Evolutionary conservation across 2,329 filamentous ascomycete genomes (phyloP).

Genomic region (Fusarium continuum): DNA sequence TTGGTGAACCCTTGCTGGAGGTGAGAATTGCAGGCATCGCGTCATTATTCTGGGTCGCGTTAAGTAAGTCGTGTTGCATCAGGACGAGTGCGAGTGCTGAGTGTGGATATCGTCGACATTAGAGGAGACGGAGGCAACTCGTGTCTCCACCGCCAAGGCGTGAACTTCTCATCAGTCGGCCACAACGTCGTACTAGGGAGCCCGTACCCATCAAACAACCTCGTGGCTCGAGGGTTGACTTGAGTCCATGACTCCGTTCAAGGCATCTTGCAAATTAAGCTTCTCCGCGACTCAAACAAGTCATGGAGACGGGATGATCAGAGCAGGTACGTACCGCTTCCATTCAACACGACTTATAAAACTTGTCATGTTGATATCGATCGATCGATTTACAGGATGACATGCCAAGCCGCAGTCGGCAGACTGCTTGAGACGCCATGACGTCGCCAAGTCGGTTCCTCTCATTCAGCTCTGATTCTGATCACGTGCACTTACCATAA

Average conservation of each 20-base stretch:
- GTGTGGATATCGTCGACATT: slow-evolving; percentile 29
- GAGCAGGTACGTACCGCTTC: background rate
- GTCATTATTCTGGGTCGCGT: slow-evolving; percentile 29
- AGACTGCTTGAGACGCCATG: background rate
- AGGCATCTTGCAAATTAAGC: slow-evolving; percentile 13
- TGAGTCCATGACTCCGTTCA: slow-evolving; percentile 13
- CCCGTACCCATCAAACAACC: slow-evolving; percentile 32
- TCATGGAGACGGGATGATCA: background rate
- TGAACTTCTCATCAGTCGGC: slow-evolving; percentile 10
- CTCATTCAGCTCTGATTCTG: fast-evolving
- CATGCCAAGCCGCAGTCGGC: slow-evolving; percentile 5
- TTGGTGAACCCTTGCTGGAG: too few species aligned
- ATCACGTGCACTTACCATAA: slow-evolving; percentile 12
- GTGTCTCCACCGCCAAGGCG: slow-evolving; percentile 20
- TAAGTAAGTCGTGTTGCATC: slow-evolving; percentile 5
- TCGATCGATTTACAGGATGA: background rate
- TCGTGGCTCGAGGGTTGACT: slow-evolving; percentile 20
- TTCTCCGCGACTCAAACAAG: slow-evolving; percentile 10
- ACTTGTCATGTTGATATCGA: background rate
- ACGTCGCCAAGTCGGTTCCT: slow-evolving; percentile 11
- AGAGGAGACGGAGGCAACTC: slow-evolving; percentile 10
- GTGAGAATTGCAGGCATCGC: slow-evolving; percentile 15
- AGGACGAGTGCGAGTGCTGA: slow-evolving; percentile 8
- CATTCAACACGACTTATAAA: background rate
- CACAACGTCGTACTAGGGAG: background rate